These are phyloP conservation scores for Pelargonium australe DNA, from an alignment of 441 rosid genomes.

Conservation along the genomic window DNA sequence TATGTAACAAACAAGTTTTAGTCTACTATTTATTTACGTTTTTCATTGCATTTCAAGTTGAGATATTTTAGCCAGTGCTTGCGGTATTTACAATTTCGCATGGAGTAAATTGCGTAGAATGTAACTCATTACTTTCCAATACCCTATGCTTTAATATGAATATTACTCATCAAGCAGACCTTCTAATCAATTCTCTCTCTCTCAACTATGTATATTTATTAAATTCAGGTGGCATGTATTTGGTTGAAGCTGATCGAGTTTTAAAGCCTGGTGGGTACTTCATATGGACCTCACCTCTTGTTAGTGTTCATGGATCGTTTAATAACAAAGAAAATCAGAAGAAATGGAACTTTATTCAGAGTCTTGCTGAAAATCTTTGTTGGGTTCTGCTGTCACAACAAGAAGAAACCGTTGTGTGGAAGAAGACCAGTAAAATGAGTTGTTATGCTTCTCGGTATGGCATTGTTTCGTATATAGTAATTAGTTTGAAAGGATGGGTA, in stretches of 20 bases:
- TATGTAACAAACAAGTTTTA: too few species aligned
- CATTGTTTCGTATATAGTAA: not conserved
- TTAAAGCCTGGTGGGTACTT: constrained; percentile 86
- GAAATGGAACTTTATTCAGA: constrained; percentile 66
- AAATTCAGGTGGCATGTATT: constrained; percentile 62
- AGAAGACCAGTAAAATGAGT: constrained; percentile 65
- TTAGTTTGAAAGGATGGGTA: not conserved
- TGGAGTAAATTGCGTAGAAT: too few species aligned
- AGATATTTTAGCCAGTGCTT: too few species aligned
- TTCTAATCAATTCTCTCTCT: too few species aligned
- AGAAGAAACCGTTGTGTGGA: constrained; percentile 96
- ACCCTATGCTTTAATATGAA: too few species aligned
- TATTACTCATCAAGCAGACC: too few species aligned
- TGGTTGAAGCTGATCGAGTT: constrained; percentile 76
- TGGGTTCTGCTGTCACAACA: constrained; percentile 89
- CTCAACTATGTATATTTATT: not conserved
- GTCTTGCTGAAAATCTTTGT: constrained; percentile 68
- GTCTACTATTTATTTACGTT: too few species aligned
- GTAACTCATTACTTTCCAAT: too few species aligned
- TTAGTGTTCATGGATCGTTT: constrained; percentile 37
- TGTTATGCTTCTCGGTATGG: constrained; percentile 78
- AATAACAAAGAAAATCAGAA: constrained; percentile 57
- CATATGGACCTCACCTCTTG: constrained; percentile 88
- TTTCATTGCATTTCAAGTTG: too few species aligned
- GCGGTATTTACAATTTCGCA: too few species aligned